These are phyloP conservation scores for Phytopythium vexans DNA, from an alignment of 352 stramenopile genomes.

Conservation along the genomic window DNA sequence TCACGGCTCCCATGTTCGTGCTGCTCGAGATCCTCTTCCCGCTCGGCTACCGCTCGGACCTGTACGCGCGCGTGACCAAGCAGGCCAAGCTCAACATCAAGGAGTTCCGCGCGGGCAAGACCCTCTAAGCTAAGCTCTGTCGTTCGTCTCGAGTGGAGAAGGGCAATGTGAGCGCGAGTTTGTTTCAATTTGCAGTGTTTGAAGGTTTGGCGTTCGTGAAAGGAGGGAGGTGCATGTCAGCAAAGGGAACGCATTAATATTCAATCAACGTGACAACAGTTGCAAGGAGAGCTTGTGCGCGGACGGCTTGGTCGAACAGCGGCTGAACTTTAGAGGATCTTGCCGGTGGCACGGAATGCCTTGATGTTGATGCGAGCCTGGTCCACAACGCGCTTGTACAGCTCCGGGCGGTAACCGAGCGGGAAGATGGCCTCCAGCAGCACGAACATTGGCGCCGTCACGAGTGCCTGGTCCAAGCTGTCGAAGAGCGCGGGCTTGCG, in stretches of 20 bases:
- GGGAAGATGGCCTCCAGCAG: constrained; percentile 79
- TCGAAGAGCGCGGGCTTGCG: constrained; percentile 85
- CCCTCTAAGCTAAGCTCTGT: constrained; percentile 23
- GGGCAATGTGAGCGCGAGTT: no score
- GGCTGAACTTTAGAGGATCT: constrained; percentile 20
- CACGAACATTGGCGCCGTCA: constrained; percentile 89
- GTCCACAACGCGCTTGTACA: constrained; percentile 59
- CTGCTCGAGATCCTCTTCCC: constrained; percentile 74
- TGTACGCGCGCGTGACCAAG: constrained; percentile 54
- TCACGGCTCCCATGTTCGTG: constrained; percentile 87
- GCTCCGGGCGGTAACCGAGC: constrained; percentile 71
- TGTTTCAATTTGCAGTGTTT: no score
- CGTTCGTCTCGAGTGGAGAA: background rate
- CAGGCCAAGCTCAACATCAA: constrained; percentile 61
- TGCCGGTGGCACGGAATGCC: constrained; percentile 39
- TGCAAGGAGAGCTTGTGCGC: background rate
- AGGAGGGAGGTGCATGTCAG: background rate
- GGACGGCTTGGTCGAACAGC: background rate
- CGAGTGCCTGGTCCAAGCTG: constrained; percentile 78
- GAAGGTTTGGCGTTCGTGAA: no score
- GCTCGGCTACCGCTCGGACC: constrained; percentile 69
- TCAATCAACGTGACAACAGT: background rate
- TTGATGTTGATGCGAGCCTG: constrained; percentile 66
- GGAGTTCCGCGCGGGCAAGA: constrained; percentile 40
- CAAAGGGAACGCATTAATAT: constrained; percentile 2